phyloP scores from a whole-genome alignment of 805 yeast genomes.

The Starmerella khaoyaiensis region DNA sequence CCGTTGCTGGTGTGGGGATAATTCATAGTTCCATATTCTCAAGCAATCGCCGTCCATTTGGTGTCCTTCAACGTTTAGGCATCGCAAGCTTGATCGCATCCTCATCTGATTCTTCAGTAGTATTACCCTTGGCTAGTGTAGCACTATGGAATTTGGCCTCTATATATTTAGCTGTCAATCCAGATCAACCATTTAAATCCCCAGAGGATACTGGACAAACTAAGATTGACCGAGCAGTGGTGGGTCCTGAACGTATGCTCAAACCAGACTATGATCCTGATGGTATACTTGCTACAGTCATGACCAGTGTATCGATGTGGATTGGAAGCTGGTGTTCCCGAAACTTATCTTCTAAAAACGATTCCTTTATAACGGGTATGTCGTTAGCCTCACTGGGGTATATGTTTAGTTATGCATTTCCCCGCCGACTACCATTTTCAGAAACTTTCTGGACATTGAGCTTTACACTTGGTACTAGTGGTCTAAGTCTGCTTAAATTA shows the following conservation, averaged over 20 bases:
- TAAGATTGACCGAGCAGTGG: slow-evolving; percentile 22
- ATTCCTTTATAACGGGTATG: slow-evolving; percentile 22
- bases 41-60: slow-evolving; percentile 19
- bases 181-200: slow-evolving; percentile 22
- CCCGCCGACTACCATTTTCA: slow-evolving; percentile 26
- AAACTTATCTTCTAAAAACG: slow-evolving; percentile 18
- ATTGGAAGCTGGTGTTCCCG: slow-evolving; percentile 27
- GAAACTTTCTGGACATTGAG: slow-evolving; percentile 31
- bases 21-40: slow-evolving; percentile 21
- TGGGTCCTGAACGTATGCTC: slow-evolving; percentile 27
- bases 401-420: slow-evolving; percentile 23
- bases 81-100: slow-evolving; percentile 19
- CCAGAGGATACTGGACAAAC: slow-evolving; percentile 27
- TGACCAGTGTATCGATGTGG: slow-evolving; percentile 30
- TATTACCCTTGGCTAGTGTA: slow-evolving; percentile 20
- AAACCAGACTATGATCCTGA: slow-evolving; percentile 28
- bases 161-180: slow-evolving; percentile 21
- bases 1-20: slow-evolving; percentile 24
- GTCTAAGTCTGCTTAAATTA: slow-evolving; percentile 26
- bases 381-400: slow-evolving; percentile 24
- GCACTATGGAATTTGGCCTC: slow-evolving; percentile 25
- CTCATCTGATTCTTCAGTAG: neutral
- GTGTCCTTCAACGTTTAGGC: slow-evolving; percentile 26
- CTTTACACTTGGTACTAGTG: slow-evolving; percentile 26
- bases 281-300: slow-evolving; percentile 29